Evolutionary conservation across 1,284 basidiomycete species (phyloP).

Genomic region (Microbotryum violaceum): DNA sequence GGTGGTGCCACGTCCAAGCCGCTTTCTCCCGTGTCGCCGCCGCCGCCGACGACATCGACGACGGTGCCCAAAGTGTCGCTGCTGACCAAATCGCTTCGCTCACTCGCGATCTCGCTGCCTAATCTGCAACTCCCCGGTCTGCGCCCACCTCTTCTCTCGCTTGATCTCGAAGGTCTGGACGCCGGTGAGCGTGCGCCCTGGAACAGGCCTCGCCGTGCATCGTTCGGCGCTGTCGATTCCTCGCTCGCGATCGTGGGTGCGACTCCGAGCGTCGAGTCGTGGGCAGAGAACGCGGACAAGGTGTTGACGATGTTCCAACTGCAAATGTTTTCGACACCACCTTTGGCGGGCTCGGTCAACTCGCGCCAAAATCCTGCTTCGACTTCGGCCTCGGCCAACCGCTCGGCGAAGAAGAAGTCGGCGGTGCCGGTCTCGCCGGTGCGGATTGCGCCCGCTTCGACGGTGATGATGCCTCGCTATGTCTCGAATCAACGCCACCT

Average conservation of each 20-base stretch:
- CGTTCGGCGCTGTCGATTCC: no score
- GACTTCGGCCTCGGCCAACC: no score
- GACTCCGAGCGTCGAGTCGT: no score
- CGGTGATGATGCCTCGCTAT: slow-evolving; percentile 10
- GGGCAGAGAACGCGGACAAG: no score
- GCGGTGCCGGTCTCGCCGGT: background rate
- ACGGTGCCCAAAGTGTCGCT: slow-evolving; percentile 8
- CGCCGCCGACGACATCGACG: slow-evolving; percentile 2
- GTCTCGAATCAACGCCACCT: slow-evolving; percentile 33
- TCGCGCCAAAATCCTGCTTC: no score
- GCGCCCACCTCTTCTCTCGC: background rate
- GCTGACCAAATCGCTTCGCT: slow-evolving; percentile 25
- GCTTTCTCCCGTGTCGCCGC: background rate
- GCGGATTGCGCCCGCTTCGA: background rate
- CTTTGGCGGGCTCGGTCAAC: no score
- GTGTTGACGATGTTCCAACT: no score
- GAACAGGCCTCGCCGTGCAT: no score
- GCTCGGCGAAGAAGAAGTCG: no score
- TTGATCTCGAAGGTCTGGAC: slow-evolving; percentile 11
- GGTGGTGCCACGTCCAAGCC: background rate
- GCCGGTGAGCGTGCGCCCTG: no score
- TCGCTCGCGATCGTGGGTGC: no score
- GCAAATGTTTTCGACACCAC: no score
- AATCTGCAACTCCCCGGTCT: slow-evolving; percentile 16
- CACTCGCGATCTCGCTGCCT: slow-evolving; percentile 20